Conservation (phyloP, 106 monocot species). For the Dactylorhiza incarnata region DNA sequence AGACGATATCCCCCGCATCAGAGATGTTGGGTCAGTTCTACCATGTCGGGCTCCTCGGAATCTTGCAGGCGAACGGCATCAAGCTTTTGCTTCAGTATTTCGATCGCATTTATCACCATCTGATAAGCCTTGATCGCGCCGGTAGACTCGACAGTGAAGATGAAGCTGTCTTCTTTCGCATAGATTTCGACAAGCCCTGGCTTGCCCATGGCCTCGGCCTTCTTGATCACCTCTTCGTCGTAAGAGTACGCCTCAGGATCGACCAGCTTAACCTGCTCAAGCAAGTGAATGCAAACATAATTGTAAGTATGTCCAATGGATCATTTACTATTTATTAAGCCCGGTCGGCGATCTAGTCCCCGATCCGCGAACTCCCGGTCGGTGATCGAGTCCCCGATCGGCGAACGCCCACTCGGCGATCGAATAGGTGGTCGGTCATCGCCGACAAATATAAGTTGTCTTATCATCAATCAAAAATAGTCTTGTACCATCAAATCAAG, state of each 20-base stretch:
- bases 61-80: constrained; percentile 84
- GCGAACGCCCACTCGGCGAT: too few species aligned
- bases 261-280: constrained; percentile 57
- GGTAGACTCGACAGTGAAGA: constrained; percentile 92
- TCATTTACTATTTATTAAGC: too few species aligned
- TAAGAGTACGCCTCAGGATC: constrained; percentile 92
- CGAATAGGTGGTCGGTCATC: too few species aligned
- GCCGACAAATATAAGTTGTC: too few species aligned
- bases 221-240: constrained; percentile 86
- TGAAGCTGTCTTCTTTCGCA: constrained; percentile 82
- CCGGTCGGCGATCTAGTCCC: too few species aligned
- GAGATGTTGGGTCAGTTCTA: constrained; percentile 55
- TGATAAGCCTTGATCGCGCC: constrained; percentile 82
- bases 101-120: constrained; percentile 68
- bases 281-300: too few species aligned
- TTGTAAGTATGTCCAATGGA: too few species aligned
- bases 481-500: too few species aligned
- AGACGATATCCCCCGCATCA: constrained; percentile 9
- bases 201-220: constrained; percentile 81
- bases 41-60: constrained; percentile 46
- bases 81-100: constrained; percentile 78
- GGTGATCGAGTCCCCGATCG: too few species aligned
- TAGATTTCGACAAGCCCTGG: constrained; percentile 58
- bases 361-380: too few species aligned
- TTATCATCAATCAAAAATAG: too few species aligned